A percentile compares a stretch with the other conserved stretches of the same genome.
phyloP scores from a whole-genome alignment of 1,139 yeast genomes.

The Pichia sp. region DNA sequence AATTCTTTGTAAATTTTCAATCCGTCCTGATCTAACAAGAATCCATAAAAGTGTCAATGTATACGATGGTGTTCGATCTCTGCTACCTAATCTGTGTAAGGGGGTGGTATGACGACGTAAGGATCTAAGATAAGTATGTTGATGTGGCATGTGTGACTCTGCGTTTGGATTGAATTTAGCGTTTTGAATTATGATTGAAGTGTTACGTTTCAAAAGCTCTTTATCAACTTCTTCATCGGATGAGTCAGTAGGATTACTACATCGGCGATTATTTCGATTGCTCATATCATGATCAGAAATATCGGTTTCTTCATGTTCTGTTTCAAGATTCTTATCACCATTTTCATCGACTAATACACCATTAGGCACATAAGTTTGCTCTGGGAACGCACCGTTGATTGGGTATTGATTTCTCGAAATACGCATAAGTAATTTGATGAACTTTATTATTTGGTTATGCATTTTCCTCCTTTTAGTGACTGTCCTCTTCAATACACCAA shows the following conservation, averaged over 20 bases:
- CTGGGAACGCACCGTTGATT: conserved; percentile 12
- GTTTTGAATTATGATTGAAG: conserved; percentile 2
- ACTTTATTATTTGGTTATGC: conserved; percentile 8
- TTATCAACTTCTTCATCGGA: background rate
- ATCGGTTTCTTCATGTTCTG: background rate
- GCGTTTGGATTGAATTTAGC: conserved; percentile 5
- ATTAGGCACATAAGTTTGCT: conserved; percentile 9
- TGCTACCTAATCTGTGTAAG: conserved; percentile 32
- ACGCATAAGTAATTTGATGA: conserved; percentile 11
- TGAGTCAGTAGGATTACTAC: background rate
- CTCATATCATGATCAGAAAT: background rate
- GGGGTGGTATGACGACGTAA: conserved; percentile 22
- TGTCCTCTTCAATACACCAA: conserved; percentile 1
- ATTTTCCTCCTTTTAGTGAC: conserved; percentile 5
- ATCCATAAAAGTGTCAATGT: conserved; percentile 33
- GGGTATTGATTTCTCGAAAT: conserved; percentile 11
- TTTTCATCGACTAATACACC: background rate
- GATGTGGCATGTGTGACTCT: conserved; percentile 4
- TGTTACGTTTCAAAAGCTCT: too few relatives aligned
- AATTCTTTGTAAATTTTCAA: conserved; percentile 20
- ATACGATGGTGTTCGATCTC: conserved; percentile 30
- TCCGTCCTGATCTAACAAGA: conserved; percentile 23
- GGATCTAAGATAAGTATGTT: conserved; percentile 4
- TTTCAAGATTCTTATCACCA: background rate
- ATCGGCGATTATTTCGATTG: background rate